Base-by-base conservation (phyloP, 495 filamentous ascomycete species). In the Rhypophila decipiens region DNA sequence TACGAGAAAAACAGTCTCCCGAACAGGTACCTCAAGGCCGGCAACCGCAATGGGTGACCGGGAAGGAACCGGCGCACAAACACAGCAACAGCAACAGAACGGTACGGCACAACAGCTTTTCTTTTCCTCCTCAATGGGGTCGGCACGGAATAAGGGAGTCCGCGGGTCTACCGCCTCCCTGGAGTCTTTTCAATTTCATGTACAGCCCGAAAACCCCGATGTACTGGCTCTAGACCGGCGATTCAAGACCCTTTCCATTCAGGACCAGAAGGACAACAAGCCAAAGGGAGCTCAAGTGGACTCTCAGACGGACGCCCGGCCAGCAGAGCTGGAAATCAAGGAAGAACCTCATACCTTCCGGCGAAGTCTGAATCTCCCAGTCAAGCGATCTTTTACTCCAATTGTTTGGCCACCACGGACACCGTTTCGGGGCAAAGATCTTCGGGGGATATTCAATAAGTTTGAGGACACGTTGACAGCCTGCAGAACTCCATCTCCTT, bases 1-100 rank as follows among this genome's bases (percentile, higher is more conserved):
- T 47, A 67, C 57, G 46, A 57, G 57, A n/a, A n/a, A n/a, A n/a
- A n/a, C n/a, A n/a, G n/a, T n/a, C n/a, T n/a, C n/a, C n/a, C n/a
- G n/a, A 36, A 44, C 15, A 51, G 56, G 11, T 53, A 63, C n/a
- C 15, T 52, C 70, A 18, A 75, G 85, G 47, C 78, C 85, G 8
- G 74, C 77, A 2, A 85, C 79, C 11, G 73, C 81, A 13, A 72
- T 83, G 61, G 80, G 79, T 43, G 74, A 71, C 51, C 74, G 80
- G 49, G 55, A 61, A 70, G 29, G 17, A 15, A 42, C 31, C 24
- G n/a, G 8, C 58, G 68, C n/a, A 61, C 64, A 13, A 60, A 63
- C 49, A 66, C 34, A 50, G 55, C 18, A 51, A 67, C 53, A 57
- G 50, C 67, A 53, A 12, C 63, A 76, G 63, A 86, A 88, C 76